phyloP scores from a whole-genome alignment of 331 rosid species.

The Rosa hybrid region DNA sequence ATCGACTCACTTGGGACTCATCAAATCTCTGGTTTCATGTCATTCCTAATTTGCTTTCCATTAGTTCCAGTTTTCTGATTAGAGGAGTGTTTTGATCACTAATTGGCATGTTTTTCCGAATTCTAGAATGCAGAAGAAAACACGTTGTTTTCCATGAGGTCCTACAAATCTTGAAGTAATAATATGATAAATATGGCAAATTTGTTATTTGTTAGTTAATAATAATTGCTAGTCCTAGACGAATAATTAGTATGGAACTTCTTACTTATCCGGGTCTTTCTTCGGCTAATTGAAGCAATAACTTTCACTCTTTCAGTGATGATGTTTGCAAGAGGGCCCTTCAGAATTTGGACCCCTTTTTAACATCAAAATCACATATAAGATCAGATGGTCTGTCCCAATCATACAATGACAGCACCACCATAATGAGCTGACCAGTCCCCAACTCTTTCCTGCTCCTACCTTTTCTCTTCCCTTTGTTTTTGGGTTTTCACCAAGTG shows the following conservation, averaged over 20 bases:
- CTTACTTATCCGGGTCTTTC: background rate
- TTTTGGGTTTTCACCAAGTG: no score
- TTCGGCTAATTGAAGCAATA: background rate
- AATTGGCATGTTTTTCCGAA: background rate
- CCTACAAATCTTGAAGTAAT: background rate
- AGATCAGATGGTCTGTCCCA: slow-evolving; percentile 15
- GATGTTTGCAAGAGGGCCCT: background rate
- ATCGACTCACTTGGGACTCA: slow-evolving; percentile 11
- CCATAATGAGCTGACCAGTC: slow-evolving; percentile 19
- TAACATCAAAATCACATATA: slow-evolving; percentile 14
- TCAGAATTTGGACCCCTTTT: background rate
- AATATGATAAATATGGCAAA: background rate
- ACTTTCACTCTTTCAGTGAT: background rate
- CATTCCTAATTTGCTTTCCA: background rate
- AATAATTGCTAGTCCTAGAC: background rate
- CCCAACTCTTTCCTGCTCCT: background rate
- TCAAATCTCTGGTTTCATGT: slow-evolving; percentile 7
- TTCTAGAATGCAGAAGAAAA: background rate
- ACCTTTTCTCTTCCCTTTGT: background rate
- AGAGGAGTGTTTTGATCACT: background rate
- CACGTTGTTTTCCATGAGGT: background rate
- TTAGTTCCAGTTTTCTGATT: background rate
- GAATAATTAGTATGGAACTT: background rate
- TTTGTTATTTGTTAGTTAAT: slow-evolving; percentile 2
- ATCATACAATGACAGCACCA: slow-evolving; percentile 18